Evolutionary conservation across 768 basidiomycete species (phyloP), one percentile per base, ranked within the genome.

Genomic region (Serendipita indica): DNA sequence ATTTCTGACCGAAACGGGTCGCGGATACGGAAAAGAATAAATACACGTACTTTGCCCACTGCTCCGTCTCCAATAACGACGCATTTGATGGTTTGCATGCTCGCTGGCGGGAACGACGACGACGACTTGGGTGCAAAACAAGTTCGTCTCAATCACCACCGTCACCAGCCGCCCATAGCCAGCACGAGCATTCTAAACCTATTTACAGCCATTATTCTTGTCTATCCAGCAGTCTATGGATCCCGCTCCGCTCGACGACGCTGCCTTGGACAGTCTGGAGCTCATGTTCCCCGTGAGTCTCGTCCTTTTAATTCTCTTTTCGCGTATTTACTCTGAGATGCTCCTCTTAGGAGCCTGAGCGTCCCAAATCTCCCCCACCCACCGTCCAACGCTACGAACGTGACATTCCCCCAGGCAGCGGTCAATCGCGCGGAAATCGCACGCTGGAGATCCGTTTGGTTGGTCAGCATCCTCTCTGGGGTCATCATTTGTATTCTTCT

Each of bases 31-130:
- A 54, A 33, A 16, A 54, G 32, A 33, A 25, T 7, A 16, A 28
- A 34, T 14, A 28, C 27, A 57, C 86, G 65, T 68, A 91, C 91
- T 85, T 96, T 96, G 75, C 91, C 91, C 64, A 94, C 91, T 66
- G 91, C 91, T 84, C 91, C 92, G 77, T 94, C 92, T 68, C 91
- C 91, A 64, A 94, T 92, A 59, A 92, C 92, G 69, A 94, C 91
- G 72, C 91, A 93, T 75, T 96, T 94, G 71, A 94, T 96, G 58
- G 92, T 96, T 70, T 96, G 91, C 91, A 94, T 94, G 27, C 41
- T 43, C 41, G 41, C 27, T 43, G 18, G 27, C 5, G 41, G 27
- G 27, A 5, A 43, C 27, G 18, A 18, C 41, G 41, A 18, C 41
- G 18, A 43, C 41, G 41, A 43, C 41, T 43, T n/a, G n/a, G 41